Evolutionary conservation across 257 asterid species (phyloP).

Genomic region (Catharanthus roseus): DNA sequence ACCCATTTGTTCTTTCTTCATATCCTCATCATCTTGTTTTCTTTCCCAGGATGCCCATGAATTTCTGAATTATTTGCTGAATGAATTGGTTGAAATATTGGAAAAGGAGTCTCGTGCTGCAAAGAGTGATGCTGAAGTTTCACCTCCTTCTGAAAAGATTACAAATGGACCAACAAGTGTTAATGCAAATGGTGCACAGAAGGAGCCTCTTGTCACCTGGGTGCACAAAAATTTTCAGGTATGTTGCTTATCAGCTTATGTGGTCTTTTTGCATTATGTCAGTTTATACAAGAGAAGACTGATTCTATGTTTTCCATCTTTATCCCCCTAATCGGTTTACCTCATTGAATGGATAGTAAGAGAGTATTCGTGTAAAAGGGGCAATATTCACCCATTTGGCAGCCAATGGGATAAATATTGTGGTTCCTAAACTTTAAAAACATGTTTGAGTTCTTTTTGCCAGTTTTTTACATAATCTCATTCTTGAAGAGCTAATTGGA

Average conservation of each 20-base stretch:
- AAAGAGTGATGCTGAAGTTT: conserved; percentile 53
- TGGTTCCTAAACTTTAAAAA: background rate
- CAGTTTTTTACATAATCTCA: background rate
- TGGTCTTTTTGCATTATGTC: conserved; percentile 1
- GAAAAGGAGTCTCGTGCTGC: conserved; percentile 67
- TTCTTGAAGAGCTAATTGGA: background rate
- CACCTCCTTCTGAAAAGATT: conserved; percentile 42
- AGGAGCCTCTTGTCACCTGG: conserved; percentile 78
- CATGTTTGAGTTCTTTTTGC: background rate
- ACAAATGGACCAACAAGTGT: conserved; percentile 57
- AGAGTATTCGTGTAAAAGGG: background rate
- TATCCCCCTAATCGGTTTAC: background rate
- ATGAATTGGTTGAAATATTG: conserved; percentile 82
- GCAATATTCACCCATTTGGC: background rate
- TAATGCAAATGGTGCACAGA: conserved; percentile 41
- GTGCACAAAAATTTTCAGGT: conserved; percentile 94
- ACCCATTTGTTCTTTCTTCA: background rate
- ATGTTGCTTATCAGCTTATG: conserved; percentile 14
- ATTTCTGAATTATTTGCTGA: conserved; percentile 76
- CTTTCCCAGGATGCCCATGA: conserved; percentile 78
- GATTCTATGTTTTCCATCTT: background rate
- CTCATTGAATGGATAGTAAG: background rate
- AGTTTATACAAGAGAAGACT: background rate
- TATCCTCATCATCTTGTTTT: conserved; percentile 5
- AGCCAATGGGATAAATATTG: background rate